These are phyloP conservation scores for Chlorella ohadii DNA, from an alignment of 139 green algal genomes.

Conservation along the genomic window DNA sequence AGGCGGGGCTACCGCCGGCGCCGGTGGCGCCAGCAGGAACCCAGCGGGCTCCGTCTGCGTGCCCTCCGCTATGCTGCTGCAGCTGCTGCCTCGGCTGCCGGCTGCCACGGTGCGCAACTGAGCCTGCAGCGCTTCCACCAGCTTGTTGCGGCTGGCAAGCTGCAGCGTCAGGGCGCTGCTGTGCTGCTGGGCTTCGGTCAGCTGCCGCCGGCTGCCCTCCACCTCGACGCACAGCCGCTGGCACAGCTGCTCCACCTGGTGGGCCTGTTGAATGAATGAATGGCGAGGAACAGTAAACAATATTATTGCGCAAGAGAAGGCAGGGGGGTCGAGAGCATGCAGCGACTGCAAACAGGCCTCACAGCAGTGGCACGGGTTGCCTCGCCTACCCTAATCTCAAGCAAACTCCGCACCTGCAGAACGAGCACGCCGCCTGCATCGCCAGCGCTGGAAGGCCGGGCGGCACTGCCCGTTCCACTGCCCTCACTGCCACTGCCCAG, in stretches of 20 bases:
- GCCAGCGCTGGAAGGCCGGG: neutral
- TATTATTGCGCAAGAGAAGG: too few species aligned
- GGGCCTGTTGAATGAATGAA: neutral
- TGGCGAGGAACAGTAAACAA: too few species aligned
- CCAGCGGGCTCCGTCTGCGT: neutral
- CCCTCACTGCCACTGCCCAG: neutral
- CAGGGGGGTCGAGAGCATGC: too few species aligned
- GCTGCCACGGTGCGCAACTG: neutral
- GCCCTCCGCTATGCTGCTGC: neutral
- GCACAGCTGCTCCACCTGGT: conserved; percentile 12
- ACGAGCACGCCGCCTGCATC: conserved; percentile 8
- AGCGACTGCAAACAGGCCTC: too few species aligned
- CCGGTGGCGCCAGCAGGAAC: neutral
- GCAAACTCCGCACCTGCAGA: neutral
- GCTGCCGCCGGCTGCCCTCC: neutral
- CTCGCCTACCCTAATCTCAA: too few species aligned
- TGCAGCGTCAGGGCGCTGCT: conserved; percentile 5
- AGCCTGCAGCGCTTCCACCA: conserved; percentile 25
- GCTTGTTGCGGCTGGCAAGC: conserved; percentile 23
- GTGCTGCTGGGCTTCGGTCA: neutral
- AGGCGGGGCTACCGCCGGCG: neutral
- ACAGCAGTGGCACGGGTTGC: too few species aligned
- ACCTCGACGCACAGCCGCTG: neutral
- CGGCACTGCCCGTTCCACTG: neutral
- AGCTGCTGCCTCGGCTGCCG: neutral